These are phyloP conservation scores for Phytophthora idaei DNA, from an alignment of 352 stramenopile genomes.

Conservation along the genomic window DNA sequence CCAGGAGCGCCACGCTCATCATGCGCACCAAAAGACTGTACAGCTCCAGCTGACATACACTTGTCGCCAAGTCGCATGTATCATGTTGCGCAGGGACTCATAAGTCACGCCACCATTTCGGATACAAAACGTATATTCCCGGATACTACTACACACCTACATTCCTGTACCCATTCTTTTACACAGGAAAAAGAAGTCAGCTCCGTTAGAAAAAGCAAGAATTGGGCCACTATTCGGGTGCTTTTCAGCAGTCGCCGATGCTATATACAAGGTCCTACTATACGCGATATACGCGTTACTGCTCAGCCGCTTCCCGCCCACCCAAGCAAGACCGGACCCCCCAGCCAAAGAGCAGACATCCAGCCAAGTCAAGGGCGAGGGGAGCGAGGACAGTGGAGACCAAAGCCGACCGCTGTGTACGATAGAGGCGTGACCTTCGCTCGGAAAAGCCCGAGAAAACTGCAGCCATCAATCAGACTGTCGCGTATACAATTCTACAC, in stretches of 20 bases:
- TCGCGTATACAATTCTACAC: constrained; percentile 4
- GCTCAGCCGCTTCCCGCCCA: constrained; percentile 24
- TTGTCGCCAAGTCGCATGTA: constrained; percentile 29
- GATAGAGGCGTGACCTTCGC: not conserved
- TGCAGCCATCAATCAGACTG: constrained; percentile 27
- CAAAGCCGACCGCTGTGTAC: not conserved
- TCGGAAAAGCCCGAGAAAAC: constrained; percentile 24
- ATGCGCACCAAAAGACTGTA: not conserved
- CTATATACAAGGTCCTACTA: constrained; percentile 17
- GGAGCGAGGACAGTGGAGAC: not conserved
- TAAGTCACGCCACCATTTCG: constrained; percentile 11
- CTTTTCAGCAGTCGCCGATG: constrained; percentile 24
- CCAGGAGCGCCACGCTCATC: constrained; percentile 9
- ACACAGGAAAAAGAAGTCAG: constrained; percentile 14
- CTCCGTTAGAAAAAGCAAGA: not conserved
- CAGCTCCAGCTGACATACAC: constrained; percentile 11
- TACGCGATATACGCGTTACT: constrained; percentile 30
- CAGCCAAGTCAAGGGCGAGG: constrained; percentile 5
- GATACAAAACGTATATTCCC: constrained; percentile 6
- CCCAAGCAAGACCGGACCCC: constrained; percentile 16
- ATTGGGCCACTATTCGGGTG: constrained; percentile 10
- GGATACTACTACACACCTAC: constrained; percentile 3
- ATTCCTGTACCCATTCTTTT: constrained; percentile 6
- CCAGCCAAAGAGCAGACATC: constrained; percentile 20
- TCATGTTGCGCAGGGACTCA: constrained; percentile 17